A percentile compares a stretch with the other conserved stretches of the same genome.
These are phyloP conservation scores for Phytophthora syringae DNA, from an alignment of 352 stramenopile species.

Conservation along the genomic window DNA sequence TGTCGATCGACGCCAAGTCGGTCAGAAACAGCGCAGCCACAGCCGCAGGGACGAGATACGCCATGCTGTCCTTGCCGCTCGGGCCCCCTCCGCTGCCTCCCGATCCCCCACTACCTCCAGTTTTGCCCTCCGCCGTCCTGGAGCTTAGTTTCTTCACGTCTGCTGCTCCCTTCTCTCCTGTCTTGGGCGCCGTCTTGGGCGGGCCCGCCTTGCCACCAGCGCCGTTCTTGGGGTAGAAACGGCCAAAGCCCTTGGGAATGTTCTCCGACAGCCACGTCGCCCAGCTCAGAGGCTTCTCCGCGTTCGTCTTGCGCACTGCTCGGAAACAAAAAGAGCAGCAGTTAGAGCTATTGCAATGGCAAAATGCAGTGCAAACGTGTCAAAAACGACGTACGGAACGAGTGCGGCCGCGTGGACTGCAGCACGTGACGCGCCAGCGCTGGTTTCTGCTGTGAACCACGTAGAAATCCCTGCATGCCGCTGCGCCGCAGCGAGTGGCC, in stretches of 20 bases:
- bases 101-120: constrained; percentile 43
- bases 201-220: constrained; percentile 49
- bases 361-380: neutral
- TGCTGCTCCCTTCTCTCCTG: constrained; percentile 47
- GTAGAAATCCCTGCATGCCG: constrained; percentile 44
- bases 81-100: constrained; percentile 40
- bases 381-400: constrained; percentile 51
- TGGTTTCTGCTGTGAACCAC: constrained; percentile 38
- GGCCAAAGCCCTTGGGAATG: constrained; percentile 74
- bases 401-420: constrained; percentile 60
- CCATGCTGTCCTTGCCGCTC: constrained; percentile 63
- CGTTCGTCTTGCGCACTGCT: constrained; percentile 52
- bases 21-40: constrained; percentile 79
- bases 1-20: constrained; percentile 74
- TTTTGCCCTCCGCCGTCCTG: constrained; percentile 50
- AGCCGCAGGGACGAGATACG: constrained; percentile 77
- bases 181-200: constrained; percentile 60
- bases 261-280: constrained; percentile 83
- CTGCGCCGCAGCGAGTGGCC: constrained; percentile 63
- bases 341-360: neutral
- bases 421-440: constrained; percentile 51
- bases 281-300: constrained; percentile 66
- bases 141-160: constrained; percentile 80
- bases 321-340: too few relatives aligned
- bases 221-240: constrained; percentile 87